phyloP scores from a whole-genome alignment of 805 yeast genomes.

The Torulaspora franciscae region DNA sequence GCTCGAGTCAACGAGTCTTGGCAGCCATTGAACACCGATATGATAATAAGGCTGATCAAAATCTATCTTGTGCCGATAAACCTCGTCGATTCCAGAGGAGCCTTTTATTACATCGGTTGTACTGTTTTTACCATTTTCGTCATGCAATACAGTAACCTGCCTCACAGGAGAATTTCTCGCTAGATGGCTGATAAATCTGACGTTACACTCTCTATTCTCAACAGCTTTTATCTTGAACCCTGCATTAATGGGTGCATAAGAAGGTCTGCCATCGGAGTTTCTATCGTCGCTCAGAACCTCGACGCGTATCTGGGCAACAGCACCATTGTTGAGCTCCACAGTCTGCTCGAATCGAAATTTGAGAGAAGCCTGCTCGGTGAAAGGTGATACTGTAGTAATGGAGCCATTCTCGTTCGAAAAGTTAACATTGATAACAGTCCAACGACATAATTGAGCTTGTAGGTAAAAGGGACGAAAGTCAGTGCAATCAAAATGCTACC shows the following conservation, averaged over 20 bases:
- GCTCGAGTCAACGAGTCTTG: constrained; percentile 43
- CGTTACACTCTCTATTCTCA: constrained; percentile 59
- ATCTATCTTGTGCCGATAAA: constrained; percentile 59
- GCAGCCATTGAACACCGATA: constrained; percentile 73
- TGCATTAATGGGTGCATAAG: constrained; percentile 62
- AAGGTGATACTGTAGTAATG: constrained; percentile 50
- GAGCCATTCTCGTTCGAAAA: constrained; percentile 38
- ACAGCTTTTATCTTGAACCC: constrained; percentile 53
- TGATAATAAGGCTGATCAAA: constrained; percentile 53
- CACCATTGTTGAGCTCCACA: constrained; percentile 41
- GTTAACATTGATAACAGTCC: constrained; percentile 40
- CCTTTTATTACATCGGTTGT: constrained; percentile 46
- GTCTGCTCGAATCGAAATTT: constrained; percentile 67
- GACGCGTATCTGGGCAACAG: constrained; percentile 40
- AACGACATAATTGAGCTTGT: constrained; percentile 55
- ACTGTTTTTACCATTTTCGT: constrained; percentile 26
- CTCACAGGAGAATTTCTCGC: constrained; percentile 56
- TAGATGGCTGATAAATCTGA: constrained; percentile 51
- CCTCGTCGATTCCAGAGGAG: constrained; percentile 56
- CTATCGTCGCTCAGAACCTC: constrained; percentile 50
- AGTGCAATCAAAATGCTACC: constrained; percentile 39
- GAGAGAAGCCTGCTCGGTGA: constrained; percentile 56
- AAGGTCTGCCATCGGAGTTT: constrained; percentile 41
- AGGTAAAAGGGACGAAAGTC: constrained; percentile 64
- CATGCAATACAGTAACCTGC: constrained; percentile 49